phyloP scores from a whole-genome alignment of 2,329 filamentous ascomycete species.

The Lizonia empirigonia region DNA sequence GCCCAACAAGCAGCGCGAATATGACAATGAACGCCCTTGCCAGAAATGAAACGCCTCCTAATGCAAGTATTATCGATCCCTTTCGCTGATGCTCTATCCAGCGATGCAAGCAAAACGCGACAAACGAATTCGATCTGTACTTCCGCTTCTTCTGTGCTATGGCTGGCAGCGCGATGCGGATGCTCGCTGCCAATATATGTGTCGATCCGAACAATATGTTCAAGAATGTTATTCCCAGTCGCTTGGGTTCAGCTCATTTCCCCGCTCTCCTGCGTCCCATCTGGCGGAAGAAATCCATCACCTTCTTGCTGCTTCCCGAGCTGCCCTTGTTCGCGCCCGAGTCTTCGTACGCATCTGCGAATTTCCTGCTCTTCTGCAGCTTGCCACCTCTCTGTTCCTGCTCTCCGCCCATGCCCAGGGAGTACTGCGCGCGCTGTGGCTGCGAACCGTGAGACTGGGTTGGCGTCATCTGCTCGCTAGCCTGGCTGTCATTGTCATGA shows the following conservation, averaged over 20 bases:
- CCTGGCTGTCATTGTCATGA: constrained; percentile 44
- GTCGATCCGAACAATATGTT: constrained; percentile 8
- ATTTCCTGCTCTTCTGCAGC: constrained; percentile 83
- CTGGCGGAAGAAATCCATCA: constrained; percentile 98
- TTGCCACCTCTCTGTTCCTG: constrained; percentile 55
- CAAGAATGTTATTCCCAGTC: constrained; percentile 2
- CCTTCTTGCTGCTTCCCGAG: constrained; percentile 79
- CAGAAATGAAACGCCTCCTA: constrained; percentile 3
- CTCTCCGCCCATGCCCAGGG: constrained; percentile 46
- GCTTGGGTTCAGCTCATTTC: constrained; percentile 1
- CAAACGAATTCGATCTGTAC: constrained; percentile 9
- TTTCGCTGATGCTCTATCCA: constrained; percentile 19
- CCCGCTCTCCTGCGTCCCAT: constrained; percentile 58
- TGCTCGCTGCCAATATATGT: constrained; percentile 3
- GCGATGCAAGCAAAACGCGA: constrained; percentile 12
- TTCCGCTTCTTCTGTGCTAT: not conserved
- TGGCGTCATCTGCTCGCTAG: constrained; percentile 38
- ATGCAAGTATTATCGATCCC: constrained; percentile 18
- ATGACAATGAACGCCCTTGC: not conserved
- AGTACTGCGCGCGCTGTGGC: constrained; percentile 46
- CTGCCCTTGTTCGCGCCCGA: constrained; percentile 39
- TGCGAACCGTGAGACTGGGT: constrained; percentile 12
- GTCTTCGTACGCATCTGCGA: constrained; percentile 85
- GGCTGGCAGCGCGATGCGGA: constrained; percentile 5
- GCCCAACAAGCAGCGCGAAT: not conserved